A percentile compares a stretch with the other conserved stretches of the same genome.
Conservation (phyloP, 371 early-diverging fungal genomes). For the Actinomortierella ambigua region DNA sequence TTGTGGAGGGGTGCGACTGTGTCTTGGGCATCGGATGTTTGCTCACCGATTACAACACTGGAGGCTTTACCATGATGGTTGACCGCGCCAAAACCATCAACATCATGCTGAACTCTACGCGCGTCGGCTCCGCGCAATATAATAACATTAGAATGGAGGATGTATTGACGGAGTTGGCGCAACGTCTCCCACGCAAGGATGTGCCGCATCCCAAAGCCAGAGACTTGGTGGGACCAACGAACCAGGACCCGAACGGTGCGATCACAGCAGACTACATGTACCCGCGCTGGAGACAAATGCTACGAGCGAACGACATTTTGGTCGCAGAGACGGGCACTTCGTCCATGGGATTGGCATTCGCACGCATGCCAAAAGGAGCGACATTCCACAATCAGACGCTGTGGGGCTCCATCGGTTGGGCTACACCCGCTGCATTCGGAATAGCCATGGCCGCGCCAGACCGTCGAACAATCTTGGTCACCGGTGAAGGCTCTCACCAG, state of each 20-base stretch:
- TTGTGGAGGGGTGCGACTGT: conserved; percentile 49
- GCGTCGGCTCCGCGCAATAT: background rate
- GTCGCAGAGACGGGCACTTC: conserved; percentile 59
- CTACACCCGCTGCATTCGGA: no score
- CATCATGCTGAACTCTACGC: no score
- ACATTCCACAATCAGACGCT: conserved; percentile 49
- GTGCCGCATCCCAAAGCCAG: no score
- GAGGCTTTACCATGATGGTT: conserved; percentile 45
- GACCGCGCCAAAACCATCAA: no score
- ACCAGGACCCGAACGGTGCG: no score
- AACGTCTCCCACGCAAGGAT: no score
- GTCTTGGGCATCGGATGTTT: conserved; percentile 53
- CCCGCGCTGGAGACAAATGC: conserved; percentile 43
- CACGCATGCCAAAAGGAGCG: conserved; percentile 45
- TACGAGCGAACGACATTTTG: conserved; percentile 47
- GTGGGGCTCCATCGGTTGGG: conserved; percentile 55
- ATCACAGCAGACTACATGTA: conserved; percentile 52
- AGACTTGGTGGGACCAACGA: background rate
- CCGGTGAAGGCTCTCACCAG: conserved; percentile 62
- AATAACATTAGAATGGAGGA: background rate
- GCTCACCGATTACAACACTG: conserved; percentile 60
- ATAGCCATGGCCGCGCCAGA: no score
- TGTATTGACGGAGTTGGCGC: conserved; percentile 6
- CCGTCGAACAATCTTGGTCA: no score
- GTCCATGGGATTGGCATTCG: conserved; percentile 49